Percentiles rank a stretch among this genome's conserved stretches.
Conservation (phyloP, 2,329 filamentous ascomycete genomes). For the Talaromyces piceae region DNA sequence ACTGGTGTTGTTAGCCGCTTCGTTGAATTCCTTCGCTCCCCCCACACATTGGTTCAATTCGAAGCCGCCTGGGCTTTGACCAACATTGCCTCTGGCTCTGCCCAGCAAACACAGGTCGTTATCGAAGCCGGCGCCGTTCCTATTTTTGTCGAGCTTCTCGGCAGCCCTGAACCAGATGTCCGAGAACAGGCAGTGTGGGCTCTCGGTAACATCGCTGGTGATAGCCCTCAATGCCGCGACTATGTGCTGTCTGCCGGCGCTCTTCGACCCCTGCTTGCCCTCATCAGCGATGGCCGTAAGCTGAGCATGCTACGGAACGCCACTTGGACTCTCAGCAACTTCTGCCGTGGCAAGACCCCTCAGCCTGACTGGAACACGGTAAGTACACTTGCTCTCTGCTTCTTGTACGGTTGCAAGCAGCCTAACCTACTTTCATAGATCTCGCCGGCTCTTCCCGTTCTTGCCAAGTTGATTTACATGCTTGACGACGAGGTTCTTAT, state of each 20-base stretch:
- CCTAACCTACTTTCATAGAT: slow-evolving; percentile 52
- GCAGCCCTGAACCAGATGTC: slow-evolving; percentile 94
- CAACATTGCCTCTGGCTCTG: slow-evolving; percentile 97
- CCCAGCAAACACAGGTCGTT: slow-evolving; percentile 95
- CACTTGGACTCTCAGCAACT: slow-evolving; percentile 99
- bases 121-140: slow-evolving; percentile 97
- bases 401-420: neutral
- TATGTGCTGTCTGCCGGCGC: slow-evolving; percentile 90
- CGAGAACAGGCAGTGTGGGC: slow-evolving; percentile 98
- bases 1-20: slow-evolving; percentile 96
- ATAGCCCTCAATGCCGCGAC: slow-evolving; percentile 94
- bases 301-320: slow-evolving; percentile 98
- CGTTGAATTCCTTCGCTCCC: slow-evolving; percentile 95
- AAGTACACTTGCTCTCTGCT: slow-evolving; percentile 36
- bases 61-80: slow-evolving; percentile 98
- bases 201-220: slow-evolving; percentile 95
- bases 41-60: slow-evolving; percentile 96
- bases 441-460: slow-evolving; percentile 83
- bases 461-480: slow-evolving; percentile 96
- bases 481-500: slow-evolving; percentile 97
- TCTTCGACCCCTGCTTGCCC: slow-evolving; percentile 76
- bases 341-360: slow-evolving; percentile 98
- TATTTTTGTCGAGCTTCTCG: slow-evolving; percentile 94
- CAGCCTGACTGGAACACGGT: slow-evolving; percentile 97
- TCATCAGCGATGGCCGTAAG: slow-evolving; percentile 96